A percentile compares a stretch with the other conserved stretches of the same genome.
Conservation (phyloP, 257 asterid species). For the Nicotiana paniculata region DNA sequence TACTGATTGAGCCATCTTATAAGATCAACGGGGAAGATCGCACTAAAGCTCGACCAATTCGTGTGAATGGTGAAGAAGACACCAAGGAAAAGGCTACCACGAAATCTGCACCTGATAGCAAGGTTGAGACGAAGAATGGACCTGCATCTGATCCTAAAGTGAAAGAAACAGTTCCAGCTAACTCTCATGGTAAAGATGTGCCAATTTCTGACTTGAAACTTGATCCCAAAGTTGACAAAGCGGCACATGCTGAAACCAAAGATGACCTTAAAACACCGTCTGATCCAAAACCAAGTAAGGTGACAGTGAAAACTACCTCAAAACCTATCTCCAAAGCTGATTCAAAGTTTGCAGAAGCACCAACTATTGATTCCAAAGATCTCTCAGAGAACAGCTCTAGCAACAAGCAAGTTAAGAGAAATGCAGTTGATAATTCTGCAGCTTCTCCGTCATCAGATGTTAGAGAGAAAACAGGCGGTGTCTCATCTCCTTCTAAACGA, state of each 20-base stretch:
- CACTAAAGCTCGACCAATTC: constrained; percentile 47
- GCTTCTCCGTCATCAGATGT: constrained; percentile 16
- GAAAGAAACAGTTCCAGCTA: constrained; percentile 25
- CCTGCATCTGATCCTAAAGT: constrained; percentile 40
- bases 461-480: constrained; percentile 30
- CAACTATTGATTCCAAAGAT: constrained; percentile 19
- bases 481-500: constrained; percentile 34
- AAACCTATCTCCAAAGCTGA: constrained; percentile 34
- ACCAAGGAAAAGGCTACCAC: constrained; percentile 39
- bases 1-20: constrained; percentile 70
- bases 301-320: constrained; percentile 18
- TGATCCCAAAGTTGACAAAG: constrained; percentile 40
- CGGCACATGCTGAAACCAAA: constrained; percentile 27
- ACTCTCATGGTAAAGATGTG: constrained; percentile 32
- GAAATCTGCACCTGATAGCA: constrained; percentile 24
- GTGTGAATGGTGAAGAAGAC: constrained; percentile 50
- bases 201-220: constrained; percentile 30
- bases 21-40: constrained; percentile 78
- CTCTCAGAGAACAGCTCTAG: constrained; percentile 24
- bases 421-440: constrained; percentile 17
- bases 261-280: constrained; percentile 31
- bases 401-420: constrained; percentile 34
- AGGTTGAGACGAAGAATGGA: constrained; percentile 45
- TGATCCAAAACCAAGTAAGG: constrained; percentile 36
- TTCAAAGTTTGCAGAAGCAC: constrained; percentile 29